phyloP scores from a whole-genome alignment of 495 filamentous ascomycete species.

The Aspergillus cavernicola region DNA sequence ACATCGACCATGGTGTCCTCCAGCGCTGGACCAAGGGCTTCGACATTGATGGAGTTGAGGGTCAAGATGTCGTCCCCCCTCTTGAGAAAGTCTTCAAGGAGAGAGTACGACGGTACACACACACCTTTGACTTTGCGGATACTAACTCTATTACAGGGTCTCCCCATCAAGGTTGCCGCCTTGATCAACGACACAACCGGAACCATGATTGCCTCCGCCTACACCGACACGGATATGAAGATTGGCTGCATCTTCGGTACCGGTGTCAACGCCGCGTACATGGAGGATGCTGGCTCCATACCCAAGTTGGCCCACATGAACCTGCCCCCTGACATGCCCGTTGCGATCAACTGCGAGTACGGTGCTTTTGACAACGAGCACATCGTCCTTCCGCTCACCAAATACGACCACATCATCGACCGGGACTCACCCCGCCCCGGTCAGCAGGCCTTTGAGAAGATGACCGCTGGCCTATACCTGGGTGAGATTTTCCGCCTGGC shows the following conservation, averaged over 20 bases:
- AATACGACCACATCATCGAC: slow-evolving; percentile 81
- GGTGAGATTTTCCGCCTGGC: slow-evolving; percentile 94
- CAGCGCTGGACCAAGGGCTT: slow-evolving; percentile 99
- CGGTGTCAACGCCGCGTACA: slow-evolving; percentile 97
- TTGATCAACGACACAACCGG: slow-evolving; percentile 98
- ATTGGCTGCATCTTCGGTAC: slow-evolving; percentile 99
- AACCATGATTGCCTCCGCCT: slow-evolving; percentile 96
- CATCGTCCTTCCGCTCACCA: slow-evolving; percentile 82
- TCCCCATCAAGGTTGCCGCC: slow-evolving; percentile 90
- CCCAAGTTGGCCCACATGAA: slow-evolving; percentile 94
- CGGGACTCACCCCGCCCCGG: slow-evolving; percentile 89
- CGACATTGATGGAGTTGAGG: slow-evolving; percentile 95
- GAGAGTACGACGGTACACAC: slow-evolving; percentile 51
- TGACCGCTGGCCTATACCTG: slow-evolving; percentile 93
- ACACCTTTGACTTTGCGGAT: background rate
- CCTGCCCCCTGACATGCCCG: slow-evolving; percentile 81
- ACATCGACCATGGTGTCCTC: slow-evolving; percentile 91
- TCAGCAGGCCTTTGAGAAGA: slow-evolving; percentile 97
- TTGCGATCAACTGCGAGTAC: slow-evolving; percentile 99
- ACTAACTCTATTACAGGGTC: slow-evolving; percentile 47
- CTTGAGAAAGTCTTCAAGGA: slow-evolving; percentile 79
- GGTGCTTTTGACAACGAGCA: slow-evolving; percentile 98
- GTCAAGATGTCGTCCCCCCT: slow-evolving; percentile 88
- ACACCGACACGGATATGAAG: slow-evolving; percentile 86
- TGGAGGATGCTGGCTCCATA: slow-evolving; percentile 87